Evolutionary conservation across 139 green algal species (phyloP).

Genomic region (Marvania coccoides): DNA sequence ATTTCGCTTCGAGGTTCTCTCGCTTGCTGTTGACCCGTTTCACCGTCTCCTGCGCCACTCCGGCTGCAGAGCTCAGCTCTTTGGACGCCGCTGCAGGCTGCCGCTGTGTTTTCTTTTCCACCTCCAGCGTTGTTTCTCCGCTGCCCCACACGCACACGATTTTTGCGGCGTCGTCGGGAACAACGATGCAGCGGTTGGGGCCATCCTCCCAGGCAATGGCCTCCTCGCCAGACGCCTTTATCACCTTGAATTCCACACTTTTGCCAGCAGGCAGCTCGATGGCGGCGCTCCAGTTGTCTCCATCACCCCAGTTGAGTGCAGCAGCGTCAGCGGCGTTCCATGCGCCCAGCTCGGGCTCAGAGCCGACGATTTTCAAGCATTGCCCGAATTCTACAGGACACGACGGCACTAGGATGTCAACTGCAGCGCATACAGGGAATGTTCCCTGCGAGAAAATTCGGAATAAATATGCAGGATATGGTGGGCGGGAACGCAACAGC

Average conservation of each 20-base stretch:
- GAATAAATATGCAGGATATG: background rate
- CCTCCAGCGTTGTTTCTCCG: no score
- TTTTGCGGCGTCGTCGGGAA: background rate
- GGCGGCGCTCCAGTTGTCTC: background rate
- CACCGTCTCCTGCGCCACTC: no score
- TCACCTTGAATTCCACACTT: constrained; percentile 12
- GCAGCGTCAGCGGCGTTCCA: background rate
- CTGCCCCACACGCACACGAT: background rate
- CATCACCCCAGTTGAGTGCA: constrained; percentile 1
- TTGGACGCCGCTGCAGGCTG: no score
- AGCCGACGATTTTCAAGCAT: constrained; percentile 8
- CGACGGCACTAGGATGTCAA: background rate
- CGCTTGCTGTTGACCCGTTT: no score
- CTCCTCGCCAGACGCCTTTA: no score
- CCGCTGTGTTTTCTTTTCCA: no score
- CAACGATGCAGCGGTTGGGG: no score
- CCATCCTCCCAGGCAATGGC: no score
- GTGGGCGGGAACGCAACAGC: background rate
- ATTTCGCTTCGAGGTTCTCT: no score
- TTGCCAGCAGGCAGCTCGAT: background rate
- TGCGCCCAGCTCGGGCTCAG: background rate
- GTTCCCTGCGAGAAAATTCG: no score
- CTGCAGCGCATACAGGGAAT: background rate
- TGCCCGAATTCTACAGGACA: constrained; percentile 4
- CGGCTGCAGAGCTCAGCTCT: no score